Evolutionary conservation across 257 asterid genomes (phyloP).

Genomic region (Paulownia fortunei): DNA sequence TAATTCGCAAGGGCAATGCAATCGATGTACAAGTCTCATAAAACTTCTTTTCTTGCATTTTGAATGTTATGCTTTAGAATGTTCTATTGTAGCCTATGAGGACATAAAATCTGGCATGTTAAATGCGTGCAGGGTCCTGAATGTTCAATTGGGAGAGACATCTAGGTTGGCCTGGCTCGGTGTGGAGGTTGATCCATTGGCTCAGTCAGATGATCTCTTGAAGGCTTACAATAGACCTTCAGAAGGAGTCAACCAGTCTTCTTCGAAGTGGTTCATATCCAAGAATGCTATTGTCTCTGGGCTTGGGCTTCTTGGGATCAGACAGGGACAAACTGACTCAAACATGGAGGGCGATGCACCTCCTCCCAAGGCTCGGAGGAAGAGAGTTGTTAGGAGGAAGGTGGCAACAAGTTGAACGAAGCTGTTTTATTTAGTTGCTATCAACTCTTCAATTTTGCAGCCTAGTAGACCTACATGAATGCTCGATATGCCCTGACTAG

Average conservation of each 20-base stretch:
- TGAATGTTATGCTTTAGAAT: background rate
- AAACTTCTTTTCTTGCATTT: background rate
- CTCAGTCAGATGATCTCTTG: constrained; percentile 76
- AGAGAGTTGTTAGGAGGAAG: constrained; percentile 80
- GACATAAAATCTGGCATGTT: constrained; percentile 11
- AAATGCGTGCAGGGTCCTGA: constrained; percentile 64
- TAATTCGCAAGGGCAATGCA: background rate
- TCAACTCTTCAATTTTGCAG: constrained; percentile 58
- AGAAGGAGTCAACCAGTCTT: constrained; percentile 55
- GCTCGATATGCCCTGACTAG: constrained; percentile 12
- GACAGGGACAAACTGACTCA: constrained; percentile 57
- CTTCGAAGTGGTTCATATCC: constrained; percentile 92
- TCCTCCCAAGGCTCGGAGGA: constrained; percentile 76
- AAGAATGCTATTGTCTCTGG: constrained; percentile 86
- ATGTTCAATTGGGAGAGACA: constrained; percentile 88
- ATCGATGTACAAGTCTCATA: background rate
- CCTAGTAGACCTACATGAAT: constrained; percentile 26
- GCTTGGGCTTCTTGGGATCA: constrained; percentile 90
- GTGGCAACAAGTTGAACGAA: constrained; percentile 61
- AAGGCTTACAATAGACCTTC: constrained; percentile 86
- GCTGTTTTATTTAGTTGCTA: constrained; percentile 13
- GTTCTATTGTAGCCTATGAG: background rate
- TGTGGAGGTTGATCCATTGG: constrained; percentile 85
- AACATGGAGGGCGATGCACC: constrained; percentile 52
- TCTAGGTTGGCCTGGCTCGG: constrained; percentile 96